Evolutionary conservation across 306 rosid genomes (phyloP).

Genomic region (Vigna reflexopilosa): DNA sequence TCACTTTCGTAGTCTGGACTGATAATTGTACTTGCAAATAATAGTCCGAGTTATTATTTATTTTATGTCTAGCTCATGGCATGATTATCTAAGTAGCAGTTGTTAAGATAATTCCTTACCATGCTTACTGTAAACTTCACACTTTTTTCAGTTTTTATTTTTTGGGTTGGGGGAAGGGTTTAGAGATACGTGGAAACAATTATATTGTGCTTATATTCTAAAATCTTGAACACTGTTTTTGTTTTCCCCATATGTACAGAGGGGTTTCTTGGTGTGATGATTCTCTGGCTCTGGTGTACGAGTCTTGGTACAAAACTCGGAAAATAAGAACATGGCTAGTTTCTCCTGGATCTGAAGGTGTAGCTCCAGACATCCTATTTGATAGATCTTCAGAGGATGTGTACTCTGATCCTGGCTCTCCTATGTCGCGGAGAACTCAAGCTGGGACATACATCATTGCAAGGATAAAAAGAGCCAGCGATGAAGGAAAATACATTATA

Average conservation of each 20-base stretch:
- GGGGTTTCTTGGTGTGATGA: conserved; percentile 97
- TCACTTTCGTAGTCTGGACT: conserved; percentile 15
- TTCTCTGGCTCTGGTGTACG: conserved; percentile 87
- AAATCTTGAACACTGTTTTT: conserved; percentile 23
- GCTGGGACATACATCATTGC: conserved; percentile 86
- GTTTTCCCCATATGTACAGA: conserved; percentile 59
- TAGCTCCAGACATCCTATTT: conserved; percentile 75
- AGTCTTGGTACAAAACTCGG: conserved; percentile 97
- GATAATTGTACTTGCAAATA: conserved; percentile 12
- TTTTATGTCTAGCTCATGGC: conserved; percentile 33
- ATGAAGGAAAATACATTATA: conserved; percentile 67
- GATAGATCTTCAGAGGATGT: conserved; percentile 99
- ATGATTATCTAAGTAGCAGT: conserved; percentile 24
- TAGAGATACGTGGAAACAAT: neutral
- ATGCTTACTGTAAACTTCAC: conserved; percentile 19
- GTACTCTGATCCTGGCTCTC: conserved; percentile 97
- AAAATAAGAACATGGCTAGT: conserved; percentile 80
- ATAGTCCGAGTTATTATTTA: conserved; percentile 15
- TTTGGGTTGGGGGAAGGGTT: neutral
- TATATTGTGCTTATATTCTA: conserved; percentile 25
- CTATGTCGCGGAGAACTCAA: conserved; percentile 91
- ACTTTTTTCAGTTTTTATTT: neutral
- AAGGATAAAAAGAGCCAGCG: conserved; percentile 68
- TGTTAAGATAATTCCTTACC: conserved; percentile 33
- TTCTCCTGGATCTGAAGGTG: conserved; percentile 79